phyloP scores from a whole-genome alignment of 352 stramenopile genomes.

The Phytophthora chlamydospora region DNA sequence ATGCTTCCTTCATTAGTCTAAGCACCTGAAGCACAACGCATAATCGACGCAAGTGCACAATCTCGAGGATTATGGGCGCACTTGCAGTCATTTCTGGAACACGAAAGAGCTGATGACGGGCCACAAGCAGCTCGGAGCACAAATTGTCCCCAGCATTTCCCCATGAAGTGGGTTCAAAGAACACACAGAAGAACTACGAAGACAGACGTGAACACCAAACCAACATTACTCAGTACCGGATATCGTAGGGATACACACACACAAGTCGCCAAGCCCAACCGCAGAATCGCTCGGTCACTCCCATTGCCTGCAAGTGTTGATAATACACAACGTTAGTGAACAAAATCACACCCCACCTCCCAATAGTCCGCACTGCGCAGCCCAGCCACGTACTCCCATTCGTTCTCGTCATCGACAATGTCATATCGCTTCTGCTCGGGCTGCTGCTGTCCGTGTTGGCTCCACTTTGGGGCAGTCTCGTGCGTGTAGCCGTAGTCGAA shows the following conservation, averaged over 20 bases:
- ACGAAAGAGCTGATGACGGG: no score
- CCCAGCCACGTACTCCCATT: conserved; percentile 41
- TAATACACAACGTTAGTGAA: conserved; percentile 5
- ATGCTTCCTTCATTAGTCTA: no score
- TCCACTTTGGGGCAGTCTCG: conserved; percentile 67
- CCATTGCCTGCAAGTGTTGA: conserved; percentile 23
- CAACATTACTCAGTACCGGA: no score
- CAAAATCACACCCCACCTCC: conserved; percentile 5
- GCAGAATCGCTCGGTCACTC: conserved; percentile 7
- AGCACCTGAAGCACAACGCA: not conserved
- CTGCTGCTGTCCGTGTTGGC: conserved; percentile 33
- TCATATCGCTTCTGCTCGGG: conserved; percentile 23
- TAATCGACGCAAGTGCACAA: conserved; percentile 12
- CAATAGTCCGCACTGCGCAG: not conserved
- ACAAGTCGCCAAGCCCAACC: not conserved
- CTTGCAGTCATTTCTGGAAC: no score
- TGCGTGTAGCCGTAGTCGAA: conserved; percentile 84
- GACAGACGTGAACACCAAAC: no score
- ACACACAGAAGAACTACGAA: no score
- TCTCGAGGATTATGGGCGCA: not conserved
- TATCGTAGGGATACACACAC: no score
- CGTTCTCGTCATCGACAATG: conserved; percentile 42
- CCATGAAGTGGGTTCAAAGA: no score
- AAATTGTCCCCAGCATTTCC: no score
- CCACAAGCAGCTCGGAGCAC: no score